Evolutionary conservation across 2,329 filamentous ascomycete genomes (phyloP).

Genomic region (Cyclaneusma minus): DNA sequence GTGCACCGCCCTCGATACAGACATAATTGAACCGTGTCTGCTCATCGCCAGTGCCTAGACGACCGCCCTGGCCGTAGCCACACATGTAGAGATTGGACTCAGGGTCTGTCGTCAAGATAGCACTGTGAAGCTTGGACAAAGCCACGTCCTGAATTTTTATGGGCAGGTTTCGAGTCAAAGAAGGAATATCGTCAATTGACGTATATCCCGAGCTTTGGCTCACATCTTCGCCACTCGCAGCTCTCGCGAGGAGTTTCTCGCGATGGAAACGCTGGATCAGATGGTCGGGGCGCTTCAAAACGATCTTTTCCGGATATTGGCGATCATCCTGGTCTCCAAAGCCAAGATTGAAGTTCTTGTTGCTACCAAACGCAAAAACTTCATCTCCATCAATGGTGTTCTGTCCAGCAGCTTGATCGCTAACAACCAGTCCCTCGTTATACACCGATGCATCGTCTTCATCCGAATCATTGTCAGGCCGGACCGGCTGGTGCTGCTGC

Average conservation of each 20-base stretch:
- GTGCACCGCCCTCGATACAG: constrained; percentile 59
- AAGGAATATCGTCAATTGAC: constrained; percentile 43
- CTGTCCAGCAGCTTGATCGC: constrained; percentile 2
- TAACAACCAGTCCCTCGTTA: neutral
- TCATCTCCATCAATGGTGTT: constrained; percentile 53
- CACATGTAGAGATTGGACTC: constrained; percentile 86
- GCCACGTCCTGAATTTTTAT: constrained; percentile 66
- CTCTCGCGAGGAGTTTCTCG: constrained; percentile 26
- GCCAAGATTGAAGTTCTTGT: constrained; percentile 84
- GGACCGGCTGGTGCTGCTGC: constrained; percentile 17
- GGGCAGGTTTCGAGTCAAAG: constrained; percentile 54
- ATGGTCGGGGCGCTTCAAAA: constrained; percentile 60
- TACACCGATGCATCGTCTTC: constrained; percentile 24
- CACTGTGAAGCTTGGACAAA: constrained; percentile 85
- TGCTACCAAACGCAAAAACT: constrained; percentile 87
- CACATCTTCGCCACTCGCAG: constrained; percentile 23
- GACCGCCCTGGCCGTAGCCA: constrained; percentile 79
- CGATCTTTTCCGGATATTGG: constrained; percentile 77
- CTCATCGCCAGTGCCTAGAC: constrained; percentile 80
- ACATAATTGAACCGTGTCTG: constrained; percentile 76
- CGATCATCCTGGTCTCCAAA: constrained; percentile 93
- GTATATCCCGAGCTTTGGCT: constrained; percentile 12
- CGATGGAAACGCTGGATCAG: constrained; percentile 59
- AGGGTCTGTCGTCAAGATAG: constrained; percentile 72
- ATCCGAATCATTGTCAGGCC: constrained; percentile 28